Evolutionary conservation across 2,329 filamentous ascomycete species (phyloP).

Genomic region (Alternaria atra): DNA sequence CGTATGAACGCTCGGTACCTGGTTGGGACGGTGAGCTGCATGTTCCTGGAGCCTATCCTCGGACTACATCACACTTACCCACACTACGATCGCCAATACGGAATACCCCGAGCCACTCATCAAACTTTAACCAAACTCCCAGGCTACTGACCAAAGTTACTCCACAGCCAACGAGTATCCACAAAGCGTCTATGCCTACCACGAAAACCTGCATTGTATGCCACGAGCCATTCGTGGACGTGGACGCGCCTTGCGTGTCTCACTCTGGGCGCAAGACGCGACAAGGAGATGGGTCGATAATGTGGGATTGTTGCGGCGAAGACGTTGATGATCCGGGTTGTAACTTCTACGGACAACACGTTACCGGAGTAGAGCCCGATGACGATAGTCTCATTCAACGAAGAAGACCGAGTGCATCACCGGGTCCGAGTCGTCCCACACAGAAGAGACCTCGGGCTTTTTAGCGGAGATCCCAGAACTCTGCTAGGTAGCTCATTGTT

Average conservation of each 20-base stretch:
- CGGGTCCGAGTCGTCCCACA: background rate
- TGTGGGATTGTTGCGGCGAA: constrained; percentile 23
- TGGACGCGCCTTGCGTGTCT: constrained; percentile 22
- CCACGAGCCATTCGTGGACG: constrained; percentile 15
- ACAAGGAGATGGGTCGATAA: background rate
- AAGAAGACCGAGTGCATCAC: constrained; percentile 10
- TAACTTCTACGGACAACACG: constrained; percentile 15
- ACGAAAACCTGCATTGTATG: constrained; percentile 25
- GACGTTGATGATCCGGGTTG: constrained; percentile 23
- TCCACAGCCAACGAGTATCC: background rate
- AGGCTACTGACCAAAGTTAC: background rate
- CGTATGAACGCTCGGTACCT: constrained; percentile 6
- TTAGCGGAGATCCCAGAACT: background rate
- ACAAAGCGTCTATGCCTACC: background rate
- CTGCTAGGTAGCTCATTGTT: background rate
- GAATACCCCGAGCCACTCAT: background rate
- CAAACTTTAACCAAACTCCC: background rate
- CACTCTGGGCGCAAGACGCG: constrained; percentile 22
- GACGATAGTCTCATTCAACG: background rate
- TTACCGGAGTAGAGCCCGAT: background rate
- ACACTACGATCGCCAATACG: background rate
- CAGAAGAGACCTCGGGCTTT: constrained; percentile 5
- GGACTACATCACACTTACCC: background rate
- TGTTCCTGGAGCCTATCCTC: constrained; percentile 17
- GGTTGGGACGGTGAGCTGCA: constrained; percentile 20